A percentile compares a stretch with the other conserved stretches of the same genome.
These are phyloP conservation scores for Talaromyces pinophilus DNA, from an alignment of 2,329 filamentous ascomycete species.

Conservation along the genomic window DNA sequence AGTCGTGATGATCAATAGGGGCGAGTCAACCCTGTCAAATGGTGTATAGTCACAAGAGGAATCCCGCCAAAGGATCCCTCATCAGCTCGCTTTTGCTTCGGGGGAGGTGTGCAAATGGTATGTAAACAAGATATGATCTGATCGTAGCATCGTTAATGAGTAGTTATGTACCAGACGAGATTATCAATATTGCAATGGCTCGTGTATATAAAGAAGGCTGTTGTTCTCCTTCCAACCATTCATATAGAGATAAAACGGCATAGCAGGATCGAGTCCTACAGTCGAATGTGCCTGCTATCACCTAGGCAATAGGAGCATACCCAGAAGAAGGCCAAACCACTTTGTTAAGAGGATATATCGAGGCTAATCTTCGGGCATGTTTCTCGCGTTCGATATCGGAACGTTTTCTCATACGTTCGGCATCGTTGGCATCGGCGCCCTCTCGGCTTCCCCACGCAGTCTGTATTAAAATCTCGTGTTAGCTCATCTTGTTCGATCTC, in stretches of 20 bases:
- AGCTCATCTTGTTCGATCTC: not conserved
- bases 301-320: conserved; percentile 12
- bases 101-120: not conserved
- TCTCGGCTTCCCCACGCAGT: conserved; percentile 95
- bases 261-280: not conserved
- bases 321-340: conserved; percentile 14
- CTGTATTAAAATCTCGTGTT: conserved; percentile 48
- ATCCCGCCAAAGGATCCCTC: no score
- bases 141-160: conserved; percentile 13
- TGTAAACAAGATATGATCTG: not conserved
- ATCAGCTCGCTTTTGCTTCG: not conserved
- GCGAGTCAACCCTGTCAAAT: not conserved
- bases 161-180: not conserved
- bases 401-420: conserved; percentile 61
- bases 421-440: conserved; percentile 83
- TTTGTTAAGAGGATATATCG: conserved; percentile 19
- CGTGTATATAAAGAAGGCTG: not conserved
- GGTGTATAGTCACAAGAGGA: conserved; percentile 1
- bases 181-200: not conserved
- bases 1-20: not conserved
- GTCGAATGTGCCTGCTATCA: not conserved
- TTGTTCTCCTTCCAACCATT: conserved; percentile 1
- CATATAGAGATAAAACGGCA: not conserved
- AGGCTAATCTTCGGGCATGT: conserved; percentile 4
- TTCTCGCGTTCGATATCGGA: conserved; percentile 39